Percentiles rank a stretch among this genome's conserved stretches.
These are phyloP conservation scores for Lasiodiplodia gonubiensis DNA, from an alignment of 2,329 filamentous ascomycete genomes.

Conservation along the genomic window DNA sequence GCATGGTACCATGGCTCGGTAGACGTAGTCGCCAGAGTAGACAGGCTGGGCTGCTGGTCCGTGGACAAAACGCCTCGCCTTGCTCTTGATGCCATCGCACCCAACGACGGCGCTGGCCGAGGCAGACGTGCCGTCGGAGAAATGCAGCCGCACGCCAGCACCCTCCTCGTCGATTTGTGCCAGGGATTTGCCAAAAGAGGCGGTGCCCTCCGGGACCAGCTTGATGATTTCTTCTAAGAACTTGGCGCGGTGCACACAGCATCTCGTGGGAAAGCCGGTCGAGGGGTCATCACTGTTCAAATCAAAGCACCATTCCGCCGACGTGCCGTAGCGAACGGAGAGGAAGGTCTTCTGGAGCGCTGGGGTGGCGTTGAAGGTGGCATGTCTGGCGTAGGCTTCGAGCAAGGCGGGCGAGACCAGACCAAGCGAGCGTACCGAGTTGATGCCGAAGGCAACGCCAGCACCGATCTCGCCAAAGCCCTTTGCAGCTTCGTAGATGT, in stretches of 20 bases:
- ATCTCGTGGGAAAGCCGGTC: conserved; percentile 31
- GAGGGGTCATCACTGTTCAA: conserved; percentile 31
- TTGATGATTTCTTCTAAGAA: conserved; percentile 36
- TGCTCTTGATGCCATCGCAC: conserved; percentile 34
- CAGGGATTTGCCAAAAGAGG: conserved; percentile 36
- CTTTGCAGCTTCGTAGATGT: conserved; percentile 39
- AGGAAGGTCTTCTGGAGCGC: conserved; percentile 32
- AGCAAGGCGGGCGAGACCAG: conserved; percentile 36
- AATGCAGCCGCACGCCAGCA: conserved; percentile 28
- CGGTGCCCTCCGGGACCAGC: conserved; percentile 33
- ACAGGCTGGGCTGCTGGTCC: conserved; percentile 2
- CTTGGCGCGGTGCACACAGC: conserved; percentile 37
- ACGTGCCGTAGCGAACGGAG: conserved; percentile 17
- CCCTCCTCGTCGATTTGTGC: conserved; percentile 32
- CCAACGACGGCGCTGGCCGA: conserved; percentile 24
- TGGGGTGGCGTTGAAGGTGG: conserved; percentile 34
- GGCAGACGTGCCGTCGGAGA: conserved; percentile 26
- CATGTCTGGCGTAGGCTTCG: conserved; percentile 37
- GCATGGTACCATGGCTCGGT: conserved; percentile 27
- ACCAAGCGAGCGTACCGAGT: conserved; percentile 35
- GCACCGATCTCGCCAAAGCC: conserved; percentile 39
- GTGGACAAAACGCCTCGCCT: conserved; percentile 22
- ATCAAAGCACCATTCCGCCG: conserved; percentile 32
- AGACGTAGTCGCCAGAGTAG: conserved; percentile 21
- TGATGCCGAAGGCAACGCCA: conserved; percentile 39